A percentile compares a stretch with the other conserved stretches of the same genome.
These are phyloP conservation scores for Fusarium lyarnte DNA, from an alignment of 2,329 filamentous ascomycete genomes.

Conservation along the genomic window DNA sequence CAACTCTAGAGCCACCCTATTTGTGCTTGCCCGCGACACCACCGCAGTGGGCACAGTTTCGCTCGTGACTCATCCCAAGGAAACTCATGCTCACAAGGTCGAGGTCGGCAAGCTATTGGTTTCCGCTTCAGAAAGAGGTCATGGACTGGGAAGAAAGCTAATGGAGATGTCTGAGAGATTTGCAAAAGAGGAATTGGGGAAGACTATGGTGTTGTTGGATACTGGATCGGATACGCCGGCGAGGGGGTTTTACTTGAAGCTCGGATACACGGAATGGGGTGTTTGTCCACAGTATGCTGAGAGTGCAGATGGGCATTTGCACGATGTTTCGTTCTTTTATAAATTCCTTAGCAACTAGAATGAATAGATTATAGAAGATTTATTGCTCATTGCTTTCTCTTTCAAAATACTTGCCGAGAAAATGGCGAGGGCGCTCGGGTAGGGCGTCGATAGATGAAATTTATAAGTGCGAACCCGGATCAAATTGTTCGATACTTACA, in stretches of 20 bases:
- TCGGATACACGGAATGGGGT: background rate
- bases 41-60: background rate
- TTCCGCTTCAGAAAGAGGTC: accelerated
- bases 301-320: background rate
- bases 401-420: no score
- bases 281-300: slow-evolving; percentile 2
- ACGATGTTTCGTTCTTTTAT: background rate
- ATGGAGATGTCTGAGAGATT: background rate
- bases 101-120: background rate
- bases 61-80: background rate
- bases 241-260: background rate
- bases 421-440: no score
- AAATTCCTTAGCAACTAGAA: background rate
- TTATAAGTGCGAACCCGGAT: no score
- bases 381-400: accelerated
- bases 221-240: background rate
- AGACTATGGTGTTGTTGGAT: background rate
- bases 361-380: accelerated
- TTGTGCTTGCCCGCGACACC: background rate
- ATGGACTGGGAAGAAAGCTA: background rate
- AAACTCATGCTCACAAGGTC: background rate
- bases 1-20: background rate
- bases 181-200: background rate
- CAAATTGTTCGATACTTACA: no score
- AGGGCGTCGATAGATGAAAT: no score